Evolutionary conservation across 306 rosid genomes (phyloP), one percentile per base, ranked within the genome.

Genomic region (Comarum palustre): DNA sequence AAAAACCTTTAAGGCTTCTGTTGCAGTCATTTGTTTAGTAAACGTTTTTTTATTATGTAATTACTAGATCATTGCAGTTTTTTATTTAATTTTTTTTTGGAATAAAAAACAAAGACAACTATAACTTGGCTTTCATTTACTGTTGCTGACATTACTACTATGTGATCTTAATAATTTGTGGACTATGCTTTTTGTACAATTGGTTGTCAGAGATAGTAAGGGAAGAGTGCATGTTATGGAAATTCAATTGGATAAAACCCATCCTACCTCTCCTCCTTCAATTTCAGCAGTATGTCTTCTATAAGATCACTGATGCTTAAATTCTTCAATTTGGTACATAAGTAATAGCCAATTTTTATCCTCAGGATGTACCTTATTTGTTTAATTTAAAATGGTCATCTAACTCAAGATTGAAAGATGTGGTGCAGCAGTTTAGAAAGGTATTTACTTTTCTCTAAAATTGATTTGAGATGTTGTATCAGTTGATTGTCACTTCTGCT

Each of bases 381-480:
- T 75, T 75, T 67, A 50, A 75, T 69, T 47, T 79, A 66, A 71
- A 75, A 54, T 79, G 81, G 83, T 79, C 86, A 61, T 47, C 19
- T 32, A 75, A 61, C 69, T 78, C 81, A 16, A 82, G 81, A 69
- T 52, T 79, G 74, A 75, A 66, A 64, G 79, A 75, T 38, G 74
- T 82, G 76, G 78, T 82, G 69, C 78, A 60, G 65, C 83, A 79
- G 72, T 82, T 78, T 61, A 57, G 10, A 57, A 76, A 82, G 83
- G 81, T 75, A 67, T n/a, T 19, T 25, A 24, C 42, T 71, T 63
- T 68, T 60, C 14, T 36, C 15, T 13, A 32, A 42, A 25, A 11
- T 29, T 34, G 6, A 36, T 39, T 31, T 41, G 4, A 57, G 19
- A 32, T 78, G 32, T 61, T 61, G 50, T 58, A 25, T 41, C 46